Evolutionary conservation across 768 basidiomycete species (phyloP), one percentile per base, ranked within the genome.

Genomic region (Hysterangium stoloniferum): DNA sequence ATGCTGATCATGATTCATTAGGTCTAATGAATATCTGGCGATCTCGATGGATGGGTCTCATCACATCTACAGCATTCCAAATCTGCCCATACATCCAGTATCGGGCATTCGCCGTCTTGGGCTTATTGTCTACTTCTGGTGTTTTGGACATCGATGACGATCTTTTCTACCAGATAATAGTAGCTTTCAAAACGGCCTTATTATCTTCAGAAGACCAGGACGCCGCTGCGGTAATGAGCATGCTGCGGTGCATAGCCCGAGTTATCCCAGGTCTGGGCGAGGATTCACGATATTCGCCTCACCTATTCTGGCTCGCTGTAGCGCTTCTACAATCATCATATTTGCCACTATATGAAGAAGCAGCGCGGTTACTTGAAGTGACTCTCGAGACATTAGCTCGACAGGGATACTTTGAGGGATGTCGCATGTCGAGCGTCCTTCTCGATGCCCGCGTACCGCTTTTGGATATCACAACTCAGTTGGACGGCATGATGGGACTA

Each of bases 1-100:
- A 63, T 32, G 36, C 40, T 59, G 40, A 45, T 45, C 12, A 5
- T 45, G 27, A 24, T 19, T 13, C 41, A 48, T 19, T 48, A 88
- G 88, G 83, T 9, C 64, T 90, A 3, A 66, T 86, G 27, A 96
- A 96, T 60, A 78, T 86, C 3, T 96, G 93, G 93, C 78, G 86
- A 52, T 89, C 92, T 24, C 76, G 93, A 31, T 95, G 92, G 91
- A 92, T 92, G 85, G 82, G 88, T 35, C 64, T 96, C 52, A 80
- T 91, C 12, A 86, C 87, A 1, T 80, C 88, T 1, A 87, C 86
- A 0, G 90, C 92, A 19, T 95, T 95, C 69, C 93, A 95, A 59
- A 76, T 85, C 41, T 89, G 87, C 3, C 84, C 89, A 0, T 81
- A 85, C 2, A 78, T 92, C n/a, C 93, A 95, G 61, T 80, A 85